Conservation (phyloP, 371 early-diverging fungal genomes). For the Syncephalastrum monosporum region DNA sequence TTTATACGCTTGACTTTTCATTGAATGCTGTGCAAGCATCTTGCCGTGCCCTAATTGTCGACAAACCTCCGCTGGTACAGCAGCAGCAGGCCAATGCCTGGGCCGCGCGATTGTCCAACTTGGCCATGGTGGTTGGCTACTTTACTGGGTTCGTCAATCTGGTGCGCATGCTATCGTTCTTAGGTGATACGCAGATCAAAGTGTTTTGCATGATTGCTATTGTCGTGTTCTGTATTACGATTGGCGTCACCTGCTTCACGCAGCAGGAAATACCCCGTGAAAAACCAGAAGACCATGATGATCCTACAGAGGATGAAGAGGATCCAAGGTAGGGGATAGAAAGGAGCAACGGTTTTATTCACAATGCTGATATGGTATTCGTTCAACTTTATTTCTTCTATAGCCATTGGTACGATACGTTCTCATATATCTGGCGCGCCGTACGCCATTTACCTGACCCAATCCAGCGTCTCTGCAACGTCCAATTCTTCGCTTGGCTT, state of each 20-base stretch:
- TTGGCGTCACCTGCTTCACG: conserved; percentile 48
- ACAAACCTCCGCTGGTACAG: conserved; percentile 65
- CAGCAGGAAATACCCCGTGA: conserved; percentile 30
- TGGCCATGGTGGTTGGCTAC: conserved; percentile 74
- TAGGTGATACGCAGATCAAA: conserved; percentile 63
- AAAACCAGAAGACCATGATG: conserved; percentile 13
- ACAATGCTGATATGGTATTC: too few relatives aligned
- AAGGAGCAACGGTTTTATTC: not conserved
- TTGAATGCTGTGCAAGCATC: conserved; percentile 74
- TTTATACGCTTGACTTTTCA: conserved; percentile 77
- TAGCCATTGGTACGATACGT: conserved; percentile 36
- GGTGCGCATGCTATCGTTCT: conserved; percentile 47
- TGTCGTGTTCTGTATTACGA: conserved; percentile 39
- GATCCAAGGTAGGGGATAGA: not conserved
- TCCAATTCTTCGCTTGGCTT: conserved; percentile 74
- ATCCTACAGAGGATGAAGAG: conserved; percentile 1
- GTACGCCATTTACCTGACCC: conserved; percentile 47
- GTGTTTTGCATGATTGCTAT: conserved; percentile 58
- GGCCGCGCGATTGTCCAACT: conserved; percentile 71
- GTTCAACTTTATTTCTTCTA: not conserved
- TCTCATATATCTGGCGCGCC: conserved; percentile 42
- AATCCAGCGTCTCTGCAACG: conserved; percentile 60
- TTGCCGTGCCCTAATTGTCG: conserved; percentile 75
- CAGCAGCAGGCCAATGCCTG: conserved; percentile 73
- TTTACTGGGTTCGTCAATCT: conserved; percentile 64